Percentiles rank a stretch among this genome's conserved stretches.
Evolutionary conservation across 257 asterid species (phyloP).

Genomic region (Nicotiana tomentosiformis): DNA sequence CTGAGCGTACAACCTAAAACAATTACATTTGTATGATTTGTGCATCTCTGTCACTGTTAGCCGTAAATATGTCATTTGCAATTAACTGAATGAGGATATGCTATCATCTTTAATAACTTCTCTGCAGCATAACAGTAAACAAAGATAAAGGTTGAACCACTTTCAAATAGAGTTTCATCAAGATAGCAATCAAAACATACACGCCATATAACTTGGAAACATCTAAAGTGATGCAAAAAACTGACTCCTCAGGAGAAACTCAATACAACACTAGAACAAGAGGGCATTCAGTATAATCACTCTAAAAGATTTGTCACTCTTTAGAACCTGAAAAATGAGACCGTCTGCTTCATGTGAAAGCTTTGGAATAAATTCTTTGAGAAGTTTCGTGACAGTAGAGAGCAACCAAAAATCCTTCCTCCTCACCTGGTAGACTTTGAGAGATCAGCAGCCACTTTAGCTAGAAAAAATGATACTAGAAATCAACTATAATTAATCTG

Average conservation of each 20-base stretch:
- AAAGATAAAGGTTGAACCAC: not conserved
- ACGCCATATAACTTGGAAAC: not conserved
- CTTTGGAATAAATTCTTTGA: constrained; percentile 83
- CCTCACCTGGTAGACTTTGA: constrained; percentile 61
- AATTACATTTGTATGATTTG: not conserved
- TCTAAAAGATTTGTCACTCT: too few relatives aligned
- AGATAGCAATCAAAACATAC: not conserved
- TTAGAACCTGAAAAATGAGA: constrained; percentile 86
- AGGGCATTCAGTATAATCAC: not conserved
- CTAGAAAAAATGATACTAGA: not conserved
- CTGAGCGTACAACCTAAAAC: not conserved
- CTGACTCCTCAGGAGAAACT: not conserved
- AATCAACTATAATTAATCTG: not conserved
- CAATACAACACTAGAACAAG: not conserved
- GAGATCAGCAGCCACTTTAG: constrained; percentile 23
- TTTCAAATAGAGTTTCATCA: not conserved
- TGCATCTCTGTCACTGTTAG: not conserved
- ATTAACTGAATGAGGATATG: not conserved
- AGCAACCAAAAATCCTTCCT: constrained; percentile 97
- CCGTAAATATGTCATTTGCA: constrained; percentile 3
- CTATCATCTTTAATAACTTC: not conserved
- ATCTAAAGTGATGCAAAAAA: not conserved
- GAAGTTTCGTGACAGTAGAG: constrained; percentile 77
- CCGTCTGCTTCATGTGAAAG: constrained; percentile 99
- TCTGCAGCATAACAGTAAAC: not conserved